Evolutionary conservation across 768 basidiomycete genomes (phyloP).

Genomic region (Infundibulicybe gibba): DNA sequence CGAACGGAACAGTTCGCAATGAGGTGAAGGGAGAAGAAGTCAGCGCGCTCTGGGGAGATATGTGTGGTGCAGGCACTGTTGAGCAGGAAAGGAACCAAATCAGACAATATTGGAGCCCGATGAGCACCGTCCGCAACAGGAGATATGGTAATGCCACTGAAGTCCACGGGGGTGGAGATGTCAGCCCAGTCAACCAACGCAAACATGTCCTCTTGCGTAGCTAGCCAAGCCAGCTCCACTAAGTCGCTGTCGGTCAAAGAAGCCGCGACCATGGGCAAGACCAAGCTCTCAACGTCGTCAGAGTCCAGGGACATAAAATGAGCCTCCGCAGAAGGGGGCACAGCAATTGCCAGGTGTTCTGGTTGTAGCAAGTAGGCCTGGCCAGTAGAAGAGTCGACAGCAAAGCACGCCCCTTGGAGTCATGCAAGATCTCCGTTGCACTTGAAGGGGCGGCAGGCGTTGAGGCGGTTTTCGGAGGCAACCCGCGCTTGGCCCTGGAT

Average conservation of each 20-base stretch:
- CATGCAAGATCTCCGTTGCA: not conserved
- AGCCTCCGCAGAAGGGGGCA: not conserved
- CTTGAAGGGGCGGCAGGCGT: not conserved
- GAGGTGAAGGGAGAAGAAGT: conserved; percentile 9
- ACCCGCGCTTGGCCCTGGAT: not conserved
- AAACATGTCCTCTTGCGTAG: not conserved
- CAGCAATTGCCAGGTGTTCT: not conserved
- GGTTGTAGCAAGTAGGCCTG: not conserved
- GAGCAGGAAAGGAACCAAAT: conserved; percentile 1
- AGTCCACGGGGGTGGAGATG: not conserved
- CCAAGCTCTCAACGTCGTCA: not conserved
- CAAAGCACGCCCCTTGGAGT: not conserved
- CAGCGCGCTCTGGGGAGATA: conserved; percentile 8
- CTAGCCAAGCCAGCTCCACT: not conserved
- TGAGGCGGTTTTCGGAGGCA: not conserved
- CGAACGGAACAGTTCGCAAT: conserved; percentile 7
- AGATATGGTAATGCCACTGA: not conserved
- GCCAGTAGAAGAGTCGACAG: not conserved
- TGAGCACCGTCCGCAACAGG: too few relatives aligned
- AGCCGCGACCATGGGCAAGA: not conserved
- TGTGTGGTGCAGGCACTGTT: conserved; percentile 8
- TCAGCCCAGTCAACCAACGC: not conserved
- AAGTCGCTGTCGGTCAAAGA: not conserved
- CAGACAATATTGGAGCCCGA: not conserved
- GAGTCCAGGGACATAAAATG: not conserved